A percentile compares a stretch with the other conserved stretches of the same genome.
phyloP scores from a whole-genome alignment of 192 early-diverging fungal genomes.

The Podila minutissima region DNA sequence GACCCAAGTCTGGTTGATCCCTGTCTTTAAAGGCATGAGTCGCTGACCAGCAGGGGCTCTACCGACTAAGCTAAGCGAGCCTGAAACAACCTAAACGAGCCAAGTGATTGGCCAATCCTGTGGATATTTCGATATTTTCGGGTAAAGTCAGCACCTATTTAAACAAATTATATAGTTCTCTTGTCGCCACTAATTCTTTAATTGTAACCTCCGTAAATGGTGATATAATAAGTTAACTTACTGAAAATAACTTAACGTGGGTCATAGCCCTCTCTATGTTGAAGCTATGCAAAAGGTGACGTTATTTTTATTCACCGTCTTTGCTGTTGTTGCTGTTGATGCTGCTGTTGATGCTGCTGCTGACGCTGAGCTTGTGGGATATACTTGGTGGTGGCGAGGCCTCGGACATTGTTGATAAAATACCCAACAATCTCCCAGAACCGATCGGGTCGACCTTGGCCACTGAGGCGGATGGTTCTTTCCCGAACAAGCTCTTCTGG shows the following conservation, averaged over 20 bases:
- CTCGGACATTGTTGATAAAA: conserved; percentile 85
- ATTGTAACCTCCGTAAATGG: too few species aligned
- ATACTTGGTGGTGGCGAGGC: conserved; percentile 49
- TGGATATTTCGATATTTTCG: background rate
- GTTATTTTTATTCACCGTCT: background rate
- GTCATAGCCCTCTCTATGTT: too few species aligned
- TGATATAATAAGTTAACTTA: too few species aligned
- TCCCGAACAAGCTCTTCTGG: conserved; percentile 66
- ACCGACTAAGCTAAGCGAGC: conserved; percentile 69
- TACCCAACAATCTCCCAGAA: conserved; percentile 76
- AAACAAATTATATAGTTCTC: background rate
- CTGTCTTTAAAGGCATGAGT: too few species aligned
- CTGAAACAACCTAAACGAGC: background rate
- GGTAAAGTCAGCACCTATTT: background rate
- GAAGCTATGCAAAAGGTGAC: too few species aligned
- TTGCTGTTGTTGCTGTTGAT: conserved; percentile 26
- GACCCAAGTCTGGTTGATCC: too few species aligned
- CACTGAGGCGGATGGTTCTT: conserved; percentile 63
- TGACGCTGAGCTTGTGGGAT: background rate
- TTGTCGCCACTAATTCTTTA: too few species aligned
- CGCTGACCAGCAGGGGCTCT: too few species aligned
- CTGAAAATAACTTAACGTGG: too few species aligned
- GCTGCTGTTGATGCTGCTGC: background rate
- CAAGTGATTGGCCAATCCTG: background rate
- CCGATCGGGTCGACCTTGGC: conserved; percentile 59